Evolutionary conservation across 352 stramenopile genomes (phyloP), one percentile per base, ranked within the genome.

Genomic region (Pythium aquatile): DNA sequence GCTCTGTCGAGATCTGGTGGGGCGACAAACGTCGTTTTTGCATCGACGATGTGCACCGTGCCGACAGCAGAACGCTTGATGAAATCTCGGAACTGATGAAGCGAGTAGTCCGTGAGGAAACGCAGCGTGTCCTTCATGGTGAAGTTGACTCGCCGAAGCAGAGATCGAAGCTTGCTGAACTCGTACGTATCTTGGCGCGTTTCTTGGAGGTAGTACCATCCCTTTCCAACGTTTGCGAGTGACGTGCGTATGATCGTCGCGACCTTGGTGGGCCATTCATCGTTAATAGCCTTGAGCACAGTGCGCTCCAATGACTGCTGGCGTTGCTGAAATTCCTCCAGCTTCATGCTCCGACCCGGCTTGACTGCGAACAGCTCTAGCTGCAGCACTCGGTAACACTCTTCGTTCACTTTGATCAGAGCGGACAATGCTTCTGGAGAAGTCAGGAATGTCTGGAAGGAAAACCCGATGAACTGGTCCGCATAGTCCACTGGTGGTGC

Each of bases 401-500:
- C 86, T 61, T 95, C 86, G 56, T 93, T 95, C 1, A 95, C 83
- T 58, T 93, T 93, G 30, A 92, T 83, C 2, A 93, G 73, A 1
- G 86, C 81, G 1, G 73, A 66, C 1, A 95, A 72, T 13, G 83
- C 85, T 49, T 95, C 86, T 5, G 84, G 79, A 0, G 83, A 93
- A 3, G 86, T 93, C 46, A 93, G 55, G 44, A 95, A 93, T 1
- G 86, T 93, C 53, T 95, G 86, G 59, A 95, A 95, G 7, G 86
- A 95, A 55, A 95, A 95, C 0, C 78, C 78, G 53, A 95, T 91
- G 61, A 93, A 95, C 40, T 95, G 83, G 48, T 95, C 86, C 0
- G 86, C 84, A 55, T 95, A 95, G 63, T 95, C 84, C 26, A 95
- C 81, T 1, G 86, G 79, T 2, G 76, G 73, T 0, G 77, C 83